A percentile compares a stretch with the other conserved stretches of the same genome.
Evolutionary conservation across 805 yeast species (phyloP).

Genomic region (Nakazawaea pomicola): DNA sequence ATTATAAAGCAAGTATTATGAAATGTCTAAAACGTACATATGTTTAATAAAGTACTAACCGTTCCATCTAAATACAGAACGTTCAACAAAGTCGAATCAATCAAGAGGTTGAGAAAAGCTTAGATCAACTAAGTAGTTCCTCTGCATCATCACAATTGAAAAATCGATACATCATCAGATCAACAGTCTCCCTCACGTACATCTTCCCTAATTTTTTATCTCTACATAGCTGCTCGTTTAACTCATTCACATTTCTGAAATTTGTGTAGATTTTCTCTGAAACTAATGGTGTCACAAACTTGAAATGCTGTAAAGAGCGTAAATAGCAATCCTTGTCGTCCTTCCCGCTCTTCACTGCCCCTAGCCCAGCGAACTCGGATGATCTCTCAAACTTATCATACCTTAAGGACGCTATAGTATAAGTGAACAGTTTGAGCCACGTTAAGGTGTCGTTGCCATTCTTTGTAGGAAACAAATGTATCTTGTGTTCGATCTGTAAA

Average conservation of each 20-base stretch:
- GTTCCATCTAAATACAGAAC: constrained; percentile 21
- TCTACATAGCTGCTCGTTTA: constrained; percentile 1
- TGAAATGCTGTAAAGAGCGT: constrained; percentile 51
- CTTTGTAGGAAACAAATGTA: constrained; percentile 47
- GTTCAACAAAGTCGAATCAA: constrained; percentile 29
- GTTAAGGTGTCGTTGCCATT: constrained; percentile 39
- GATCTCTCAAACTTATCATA: constrained; percentile 55
- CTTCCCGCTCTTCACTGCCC: constrained; percentile 49
- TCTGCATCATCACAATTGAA: constrained; percentile 48
- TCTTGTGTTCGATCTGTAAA: constrained; percentile 40
- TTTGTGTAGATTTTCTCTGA: constrained; percentile 39
- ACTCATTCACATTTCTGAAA: constrained; percentile 32
- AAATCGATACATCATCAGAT: constrained; percentile 39
- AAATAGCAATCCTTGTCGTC: constrained; percentile 40
- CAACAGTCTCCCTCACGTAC: constrained; percentile 40
- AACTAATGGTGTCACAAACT: constrained; percentile 48
- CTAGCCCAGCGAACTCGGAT: constrained; percentile 49
- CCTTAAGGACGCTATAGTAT: constrained; percentile 46
- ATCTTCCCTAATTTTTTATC: constrained; percentile 11
- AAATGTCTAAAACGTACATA: no score
- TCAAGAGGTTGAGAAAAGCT: constrained; percentile 20
- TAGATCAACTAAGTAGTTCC: constrained; percentile 24
- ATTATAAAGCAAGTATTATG: constrained; percentile 39
- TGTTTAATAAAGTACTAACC: constrained; percentile 6
- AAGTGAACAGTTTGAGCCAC: constrained; percentile 54